Percentiles rank a stretch among this genome's conserved stretches.
phyloP scores from a whole-genome alignment of 345 rosid species.

The Noccaea caerulescens region DNA sequence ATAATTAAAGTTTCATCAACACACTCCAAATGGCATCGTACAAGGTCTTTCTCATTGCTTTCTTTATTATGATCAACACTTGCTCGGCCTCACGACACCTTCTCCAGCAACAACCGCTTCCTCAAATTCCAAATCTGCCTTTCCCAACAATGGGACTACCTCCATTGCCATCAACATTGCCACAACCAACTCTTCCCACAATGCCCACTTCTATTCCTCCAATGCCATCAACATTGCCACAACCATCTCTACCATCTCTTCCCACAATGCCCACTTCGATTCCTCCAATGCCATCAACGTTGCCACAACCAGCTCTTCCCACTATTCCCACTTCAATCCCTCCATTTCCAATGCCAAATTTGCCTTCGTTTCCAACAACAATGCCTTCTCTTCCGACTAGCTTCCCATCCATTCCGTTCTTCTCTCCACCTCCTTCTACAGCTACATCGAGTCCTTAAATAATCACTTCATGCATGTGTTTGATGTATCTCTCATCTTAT shows the following conservation, averaged over 20 bases:
- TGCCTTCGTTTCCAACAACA: constrained; percentile 5
- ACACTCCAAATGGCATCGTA: constrained; percentile 24
- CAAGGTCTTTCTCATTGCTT: constrained; percentile 28
- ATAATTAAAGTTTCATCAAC: neutral
- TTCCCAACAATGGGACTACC: constrained; percentile 20
- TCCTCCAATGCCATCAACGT: constrained; percentile 32
- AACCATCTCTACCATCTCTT: neutral
- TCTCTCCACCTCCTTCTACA: constrained; percentile 20
- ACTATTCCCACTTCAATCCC: neutral
- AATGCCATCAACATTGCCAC: neutral
- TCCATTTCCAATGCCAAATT: neutral
- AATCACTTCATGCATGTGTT: constrained; percentile 9
- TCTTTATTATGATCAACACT: constrained; percentile 29
- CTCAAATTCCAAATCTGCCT: constrained; percentile 23
- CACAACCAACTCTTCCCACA: neutral
- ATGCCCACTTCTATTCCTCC: neutral
- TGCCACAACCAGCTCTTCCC: neutral
- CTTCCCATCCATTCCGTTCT: constrained; percentile 16
- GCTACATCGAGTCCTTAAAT: constrained; percentile 19
- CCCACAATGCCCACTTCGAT: no score
- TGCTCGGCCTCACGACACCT: constrained; percentile 25
- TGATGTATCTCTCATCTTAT: constrained; percentile 3
- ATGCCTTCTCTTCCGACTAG: constrained; percentile 22
- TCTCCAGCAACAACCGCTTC: constrained; percentile 35
- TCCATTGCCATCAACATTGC: constrained; percentile 27